Percentiles rank a stretch among this genome's conserved stretches.
These are phyloP conservation scores for Globisporangium camurandrum DNA, from an alignment of 352 stramenopile species.

Conservation along the genomic window DNA sequence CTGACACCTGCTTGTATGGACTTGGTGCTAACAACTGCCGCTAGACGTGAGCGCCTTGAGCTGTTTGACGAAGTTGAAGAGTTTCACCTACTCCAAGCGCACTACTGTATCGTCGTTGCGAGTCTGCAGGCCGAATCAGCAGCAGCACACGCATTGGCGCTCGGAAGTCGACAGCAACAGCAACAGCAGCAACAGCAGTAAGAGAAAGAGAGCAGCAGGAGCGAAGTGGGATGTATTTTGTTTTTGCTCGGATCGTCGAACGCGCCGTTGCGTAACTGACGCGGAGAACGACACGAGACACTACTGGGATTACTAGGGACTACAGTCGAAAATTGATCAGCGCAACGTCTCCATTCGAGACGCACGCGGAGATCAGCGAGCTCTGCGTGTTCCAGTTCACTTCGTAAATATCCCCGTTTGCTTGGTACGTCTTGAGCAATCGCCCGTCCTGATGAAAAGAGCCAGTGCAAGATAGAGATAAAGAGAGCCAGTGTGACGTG, in stretches of 20 bases:
- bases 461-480: not conserved
- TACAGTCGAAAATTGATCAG: constrained; percentile 90
- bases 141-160: constrained; percentile 22
- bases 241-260: not conserved
- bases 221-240: constrained; percentile 14
- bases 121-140: constrained; percentile 29
- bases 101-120: constrained; percentile 88
- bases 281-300: no score
- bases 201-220: constrained; percentile 4
- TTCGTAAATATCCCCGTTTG: constrained; percentile 97
- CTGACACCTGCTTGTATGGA: not conserved
- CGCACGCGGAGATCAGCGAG: constrained; percentile 79
- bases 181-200: constrained; percentile 5
- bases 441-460: constrained; percentile 40
- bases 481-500: not conserved
- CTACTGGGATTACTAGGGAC: no score
- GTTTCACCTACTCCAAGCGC: constrained; percentile 86
- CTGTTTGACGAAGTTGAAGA: constrained; percentile 92
- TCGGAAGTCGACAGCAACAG: constrained; percentile 1
- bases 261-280: no score
- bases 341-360: constrained; percentile 80
- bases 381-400: constrained; percentile 95
- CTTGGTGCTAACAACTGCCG: not conserved
- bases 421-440: constrained; percentile 85
- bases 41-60: constrained; percentile 77